Base-by-base conservation (phyloP, 495 filamentous ascomycete species). In the Massariosphaeria phaeospora region DNA sequence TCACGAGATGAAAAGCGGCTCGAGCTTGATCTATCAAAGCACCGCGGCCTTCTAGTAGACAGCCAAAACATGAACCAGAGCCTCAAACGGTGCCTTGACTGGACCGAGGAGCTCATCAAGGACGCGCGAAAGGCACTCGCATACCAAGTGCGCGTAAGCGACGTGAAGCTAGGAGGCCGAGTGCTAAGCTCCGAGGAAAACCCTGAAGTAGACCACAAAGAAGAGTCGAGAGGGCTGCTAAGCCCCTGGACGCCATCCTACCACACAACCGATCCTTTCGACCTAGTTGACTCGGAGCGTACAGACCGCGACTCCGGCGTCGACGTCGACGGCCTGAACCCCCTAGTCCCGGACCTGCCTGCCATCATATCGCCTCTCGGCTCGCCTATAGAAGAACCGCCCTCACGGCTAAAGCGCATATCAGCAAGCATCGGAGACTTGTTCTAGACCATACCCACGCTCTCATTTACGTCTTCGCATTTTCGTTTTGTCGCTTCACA, bases 1-100 rank as follows among this genome's bases (percentile, higher is more conserved):
- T 69, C 67, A 3, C 67, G 71, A 24, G 93, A 96, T 59, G 87
- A 93, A 65, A 83, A 83, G 64, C 77, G 85, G 15, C 75, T 96
- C 20, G 77, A 83, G 48, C 71, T 94, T 15, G 93, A 99, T 68
- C 77, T 99, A 11, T 78, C 84, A 5, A 89, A 88, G 64, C 93
- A 99, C 64, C 88, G 89, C 53, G 84, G 91, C 61, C 73, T 97
- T 1, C 78, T 98, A 3, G 70, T 86, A 20, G 90, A 95, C 67
- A 90, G 84, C 51, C 88, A 95, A 64, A 91, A 86, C 68, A 88
- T 97, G 72, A 97, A 97, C 67, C 86, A 93, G 62, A 91, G 86
- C 62, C 74, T 99, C 2, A 91, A 88, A 65, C 78, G 89, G 24
- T 99, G 93, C 66, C 74, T 95, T 20, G 79, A 79, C 20, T 87